A percentile compares a stretch with the other conserved stretches of the same genome.
Conservation (phyloP, 148 eudicot species). For the Vaccinium vitisidaea region DNA sequence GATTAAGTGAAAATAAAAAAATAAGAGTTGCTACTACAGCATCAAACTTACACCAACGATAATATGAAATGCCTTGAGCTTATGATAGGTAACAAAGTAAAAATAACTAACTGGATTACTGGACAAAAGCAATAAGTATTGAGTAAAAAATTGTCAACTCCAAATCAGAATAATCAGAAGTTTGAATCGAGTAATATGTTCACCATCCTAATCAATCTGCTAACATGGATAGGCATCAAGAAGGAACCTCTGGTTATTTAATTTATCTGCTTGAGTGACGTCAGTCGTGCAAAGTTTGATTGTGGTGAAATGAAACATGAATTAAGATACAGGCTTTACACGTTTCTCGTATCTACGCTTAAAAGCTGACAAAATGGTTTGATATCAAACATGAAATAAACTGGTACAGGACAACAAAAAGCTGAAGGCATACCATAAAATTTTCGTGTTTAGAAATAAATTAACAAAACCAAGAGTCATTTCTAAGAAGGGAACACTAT, state of each 20-base stretch:
- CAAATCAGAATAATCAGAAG: too few species aligned
- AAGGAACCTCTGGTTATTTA: background rate
- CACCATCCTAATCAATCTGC: background rate
- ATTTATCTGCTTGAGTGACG: background rate
- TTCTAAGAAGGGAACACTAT: background rate
- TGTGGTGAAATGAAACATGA: background rate
- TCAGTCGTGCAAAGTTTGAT: background rate
- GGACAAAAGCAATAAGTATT: background rate
- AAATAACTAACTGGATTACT: background rate
- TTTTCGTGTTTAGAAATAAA: background rate
- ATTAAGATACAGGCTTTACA: background rate
- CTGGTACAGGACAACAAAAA: background rate
- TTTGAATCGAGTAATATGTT: too few species aligned
- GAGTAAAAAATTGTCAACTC: background rate
- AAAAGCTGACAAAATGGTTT: background rate
- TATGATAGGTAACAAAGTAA: background rate
- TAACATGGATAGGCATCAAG: background rate
- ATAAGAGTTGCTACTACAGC: background rate
- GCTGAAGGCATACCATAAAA: slow-evolving; percentile 1
- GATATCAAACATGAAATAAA: background rate
- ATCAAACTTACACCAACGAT: slow-evolving; percentile 5
- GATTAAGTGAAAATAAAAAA: background rate
- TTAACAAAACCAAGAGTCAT: background rate
- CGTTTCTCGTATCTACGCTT: background rate
- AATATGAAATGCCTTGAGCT: background rate